A percentile compares a stretch with the other conserved stretches of the same genome.
Evolutionary conservation across 352 stramenopile species (phyloP).

Genomic region (Phytophthora cactorum): DNA sequence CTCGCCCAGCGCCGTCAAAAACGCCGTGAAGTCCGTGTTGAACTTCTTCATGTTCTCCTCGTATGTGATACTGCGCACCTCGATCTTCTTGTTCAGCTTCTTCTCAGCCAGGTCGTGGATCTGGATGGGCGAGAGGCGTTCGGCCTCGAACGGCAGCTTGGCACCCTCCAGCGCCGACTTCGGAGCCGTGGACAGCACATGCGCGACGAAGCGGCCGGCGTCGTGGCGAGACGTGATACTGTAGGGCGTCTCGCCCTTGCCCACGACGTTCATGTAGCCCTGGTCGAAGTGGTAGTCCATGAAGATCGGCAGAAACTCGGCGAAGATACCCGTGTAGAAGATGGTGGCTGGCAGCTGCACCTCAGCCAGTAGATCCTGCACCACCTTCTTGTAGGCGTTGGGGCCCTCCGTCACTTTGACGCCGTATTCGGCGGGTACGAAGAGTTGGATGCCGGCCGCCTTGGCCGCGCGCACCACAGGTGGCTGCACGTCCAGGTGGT

Average conservation of each 20-base stretch:
- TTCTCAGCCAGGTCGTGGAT: constrained; percentile 29
- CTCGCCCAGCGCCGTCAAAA: constrained; percentile 24
- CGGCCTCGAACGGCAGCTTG: constrained; percentile 25
- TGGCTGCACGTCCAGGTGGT: constrained; percentile 21
- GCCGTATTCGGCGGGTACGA: constrained; percentile 32
- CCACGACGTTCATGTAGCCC: constrained; percentile 26
- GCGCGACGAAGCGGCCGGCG: constrained; percentile 31
- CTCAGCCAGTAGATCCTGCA: constrained; percentile 29
- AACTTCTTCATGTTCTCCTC: constrained; percentile 38
- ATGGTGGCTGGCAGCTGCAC: constrained; percentile 31
- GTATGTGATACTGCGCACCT: constrained; percentile 20
- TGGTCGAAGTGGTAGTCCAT: constrained; percentile 30
- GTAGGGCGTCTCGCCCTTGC: constrained; percentile 25
- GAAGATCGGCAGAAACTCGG: constrained; percentile 20
- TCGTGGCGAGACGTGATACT: constrained; percentile 27
- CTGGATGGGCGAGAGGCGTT: constrained; percentile 30
- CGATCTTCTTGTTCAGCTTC: constrained; percentile 40
- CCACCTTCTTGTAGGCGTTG: constrained; percentile 27
- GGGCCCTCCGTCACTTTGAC: constrained; percentile 17
- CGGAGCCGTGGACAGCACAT: constrained; percentile 23
- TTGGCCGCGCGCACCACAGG: constrained; percentile 25
- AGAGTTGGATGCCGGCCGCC: constrained; percentile 33
- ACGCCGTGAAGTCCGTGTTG: constrained; percentile 24
- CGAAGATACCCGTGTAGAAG: constrained; percentile 34
- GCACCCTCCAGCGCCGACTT: constrained; percentile 23